Evolutionary conservation across 2,329 filamentous ascomycete genomes (phyloP).

Genomic region (Dactylonectria macrodidyma): DNA sequence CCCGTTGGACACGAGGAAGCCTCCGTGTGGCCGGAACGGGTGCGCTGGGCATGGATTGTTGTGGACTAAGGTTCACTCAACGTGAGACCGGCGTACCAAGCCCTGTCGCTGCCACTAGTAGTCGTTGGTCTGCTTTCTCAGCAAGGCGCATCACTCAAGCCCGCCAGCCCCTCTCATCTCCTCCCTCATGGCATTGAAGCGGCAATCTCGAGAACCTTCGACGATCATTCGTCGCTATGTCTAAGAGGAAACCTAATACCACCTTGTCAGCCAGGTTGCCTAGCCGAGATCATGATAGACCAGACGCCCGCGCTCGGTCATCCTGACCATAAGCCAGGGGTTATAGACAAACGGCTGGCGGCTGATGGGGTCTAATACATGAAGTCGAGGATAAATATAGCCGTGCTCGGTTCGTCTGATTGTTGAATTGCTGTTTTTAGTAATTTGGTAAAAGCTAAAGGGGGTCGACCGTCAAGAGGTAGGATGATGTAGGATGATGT

Average conservation of each 20-base stretch:
- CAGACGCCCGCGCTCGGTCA: neutral
- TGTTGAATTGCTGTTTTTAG: too few relatives aligned
- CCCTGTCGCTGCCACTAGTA: neutral
- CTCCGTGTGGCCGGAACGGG: neutral
- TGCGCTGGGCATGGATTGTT: neutral
- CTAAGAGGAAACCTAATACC: neutral
- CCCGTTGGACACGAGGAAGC: neutral
- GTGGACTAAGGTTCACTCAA: constrained; percentile 2
- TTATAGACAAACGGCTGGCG: neutral
- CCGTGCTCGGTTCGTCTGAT: too few relatives aligned
- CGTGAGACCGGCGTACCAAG: neutral
- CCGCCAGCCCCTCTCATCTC: neutral
- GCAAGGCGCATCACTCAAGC: constrained; percentile 1
- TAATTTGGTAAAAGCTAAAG: too few relatives aligned
- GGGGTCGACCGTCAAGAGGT: neutral
- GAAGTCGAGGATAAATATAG: neutral
- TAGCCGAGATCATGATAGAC: neutral
- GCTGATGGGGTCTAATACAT: neutral
- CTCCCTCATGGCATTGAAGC: neutral
- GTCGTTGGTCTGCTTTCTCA: neutral
- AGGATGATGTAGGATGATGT: neutral
- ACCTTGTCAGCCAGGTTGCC: neutral
- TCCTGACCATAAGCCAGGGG: neutral
- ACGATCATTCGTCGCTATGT: neutral
- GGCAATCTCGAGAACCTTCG: neutral